Base-by-base conservation (phyloP, 2,329 filamentous ascomycete species). In the Shiraia sp. region DNA sequence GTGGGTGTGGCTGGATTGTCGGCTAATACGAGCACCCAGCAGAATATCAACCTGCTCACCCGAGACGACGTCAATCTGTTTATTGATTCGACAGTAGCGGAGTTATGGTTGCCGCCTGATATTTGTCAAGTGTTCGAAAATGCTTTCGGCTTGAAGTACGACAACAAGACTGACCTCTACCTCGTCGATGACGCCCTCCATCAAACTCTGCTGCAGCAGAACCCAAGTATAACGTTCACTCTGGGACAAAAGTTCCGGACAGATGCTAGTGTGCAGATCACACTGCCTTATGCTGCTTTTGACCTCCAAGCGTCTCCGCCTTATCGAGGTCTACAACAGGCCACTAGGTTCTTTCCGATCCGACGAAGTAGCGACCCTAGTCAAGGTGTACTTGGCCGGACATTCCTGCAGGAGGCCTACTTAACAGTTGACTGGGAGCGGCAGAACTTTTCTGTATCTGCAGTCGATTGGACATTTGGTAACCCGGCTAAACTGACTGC, bases 401-500 rank as follows among this genome's bases (percentile, higher is more conserved):
- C 80, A 0, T 88, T 89, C 51, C 69, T 90, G 39, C 86, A 89
- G 60, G 85, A 89, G 65, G 79, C 85, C 2, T 78, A 78, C 46
- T 45, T 79, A 33, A 68, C 65, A 3, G 74, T 76, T 5, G 74
- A 78, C 45, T 78, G 73, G 64, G 75, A 78, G 47, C 66, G 72
- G 10, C 57, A 68, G 17, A 70, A 68, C 24, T 78, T 78, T 60
- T 73, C 72, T 19, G 57, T 78, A 2, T 74, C 70, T 12, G 73
- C 72, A 37, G 49, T 55, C 44, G 56, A 59, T 33, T 72, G 63
- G 59, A 55, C 48, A 1, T 61, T 57, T 39, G 65, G 59, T 29
- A 51, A 53, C 26, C 31, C 42, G 12, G 30, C 57, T 14, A 38
- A 61, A 14, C 58, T 73, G 19, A 41, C 66, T 19, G 44, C 68